These are phyloP conservation scores for Fusarium newnesense DNA, from an alignment of 2,329 filamentous ascomycete genomes.

Conservation along the genomic window DNA sequence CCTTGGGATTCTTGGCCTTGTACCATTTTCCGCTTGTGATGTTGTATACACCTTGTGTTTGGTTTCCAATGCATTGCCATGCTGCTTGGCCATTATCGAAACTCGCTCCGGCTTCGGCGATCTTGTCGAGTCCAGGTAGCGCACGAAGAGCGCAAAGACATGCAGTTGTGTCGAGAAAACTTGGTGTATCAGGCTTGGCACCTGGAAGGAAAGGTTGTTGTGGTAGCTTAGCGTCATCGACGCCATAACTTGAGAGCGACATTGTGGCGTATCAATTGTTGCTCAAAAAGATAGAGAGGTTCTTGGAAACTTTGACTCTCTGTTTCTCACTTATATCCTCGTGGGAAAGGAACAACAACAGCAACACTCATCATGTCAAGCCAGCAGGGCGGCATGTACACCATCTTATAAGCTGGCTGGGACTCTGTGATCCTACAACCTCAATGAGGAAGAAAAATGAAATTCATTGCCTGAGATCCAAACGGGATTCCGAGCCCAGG, in stretches of 20 bases:
- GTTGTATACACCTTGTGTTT: conserved; percentile 52
- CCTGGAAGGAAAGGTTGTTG: conserved; percentile 53
- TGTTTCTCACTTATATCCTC: neutral
- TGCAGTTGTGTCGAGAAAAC: conserved; percentile 53
- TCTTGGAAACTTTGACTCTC: neutral
- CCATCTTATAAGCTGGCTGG: conserved; percentile 19
- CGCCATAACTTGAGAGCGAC: conserved; percentile 26
- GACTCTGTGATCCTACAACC: neutral
- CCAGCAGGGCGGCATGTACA: neutral
- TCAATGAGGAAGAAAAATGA: neutral
- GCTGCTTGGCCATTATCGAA: conserved; percentile 32
- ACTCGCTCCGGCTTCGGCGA: conserved; percentile 10
- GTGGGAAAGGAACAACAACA: neutral
- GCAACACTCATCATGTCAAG: neutral
- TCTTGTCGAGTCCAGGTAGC: conserved; percentile 18
- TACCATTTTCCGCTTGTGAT: conserved; percentile 56
- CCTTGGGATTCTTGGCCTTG: conserved; percentile 42
- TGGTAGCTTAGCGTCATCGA: conserved; percentile 41
- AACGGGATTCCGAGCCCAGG: conserved; percentile 6
- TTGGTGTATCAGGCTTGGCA: conserved; percentile 46
- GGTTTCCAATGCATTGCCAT: conserved; percentile 60
- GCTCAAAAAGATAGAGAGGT: neutral
- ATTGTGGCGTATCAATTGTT: conserved; percentile 15
- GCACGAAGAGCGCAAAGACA: conserved; percentile 52
- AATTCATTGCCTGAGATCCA: neutral